These are phyloP conservation scores for Ophiostoma himal-ulmi DNA, from an alignment of 2,329 filamentous ascomycete species.

Conservation along the genomic window DNA sequence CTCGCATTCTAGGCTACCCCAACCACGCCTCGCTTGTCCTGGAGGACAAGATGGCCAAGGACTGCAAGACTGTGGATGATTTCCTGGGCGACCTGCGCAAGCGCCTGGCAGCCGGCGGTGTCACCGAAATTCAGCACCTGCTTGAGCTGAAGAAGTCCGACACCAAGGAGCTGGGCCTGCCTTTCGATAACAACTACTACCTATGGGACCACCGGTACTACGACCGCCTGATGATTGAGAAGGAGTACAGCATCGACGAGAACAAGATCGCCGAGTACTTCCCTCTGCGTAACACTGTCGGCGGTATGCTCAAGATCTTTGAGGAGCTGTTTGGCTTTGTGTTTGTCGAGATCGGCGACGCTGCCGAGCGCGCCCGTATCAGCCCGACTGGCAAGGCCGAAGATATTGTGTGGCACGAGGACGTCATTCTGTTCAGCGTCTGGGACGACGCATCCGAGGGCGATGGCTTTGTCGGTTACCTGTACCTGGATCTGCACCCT, in stretches of 20 bases:
- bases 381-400: slow-evolving; percentile 62
- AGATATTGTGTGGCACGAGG: slow-evolving; percentile 75
- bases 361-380: slow-evolving; percentile 58
- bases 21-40: slow-evolving; percentile 71
- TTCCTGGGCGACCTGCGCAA: slow-evolving; percentile 66
- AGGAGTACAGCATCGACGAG: slow-evolving; percentile 74
- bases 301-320: slow-evolving; percentile 76
- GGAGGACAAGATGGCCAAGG: slow-evolving; percentile 83
- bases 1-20: slow-evolving; percentile 67
- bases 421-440: slow-evolving; percentile 76
- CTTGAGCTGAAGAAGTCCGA: slow-evolving; percentile 68
- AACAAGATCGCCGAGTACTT: slow-evolving; percentile 79
- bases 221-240: slow-evolving; percentile 71
- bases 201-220: slow-evolving; percentile 81
- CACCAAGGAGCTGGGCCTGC: slow-evolving; percentile 51
- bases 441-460: slow-evolving; percentile 72
- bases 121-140: slow-evolving; percentile 65
- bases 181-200: slow-evolving; percentile 65
- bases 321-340: slow-evolving; percentile 74
- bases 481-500: slow-evolving; percentile 77
- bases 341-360: slow-evolving; percentile 62
- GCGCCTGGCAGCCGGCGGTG: slow-evolving; percentile 62
- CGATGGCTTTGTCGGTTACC: slow-evolving; percentile 68
- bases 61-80: slow-evolving; percentile 61
- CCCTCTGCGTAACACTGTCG: slow-evolving; percentile 66